Evolutionary conservation across 805 yeast genomes (phyloP), one percentile per base, ranked within the genome.

Genomic region (Scheffersomyces coipomensis): DNA sequence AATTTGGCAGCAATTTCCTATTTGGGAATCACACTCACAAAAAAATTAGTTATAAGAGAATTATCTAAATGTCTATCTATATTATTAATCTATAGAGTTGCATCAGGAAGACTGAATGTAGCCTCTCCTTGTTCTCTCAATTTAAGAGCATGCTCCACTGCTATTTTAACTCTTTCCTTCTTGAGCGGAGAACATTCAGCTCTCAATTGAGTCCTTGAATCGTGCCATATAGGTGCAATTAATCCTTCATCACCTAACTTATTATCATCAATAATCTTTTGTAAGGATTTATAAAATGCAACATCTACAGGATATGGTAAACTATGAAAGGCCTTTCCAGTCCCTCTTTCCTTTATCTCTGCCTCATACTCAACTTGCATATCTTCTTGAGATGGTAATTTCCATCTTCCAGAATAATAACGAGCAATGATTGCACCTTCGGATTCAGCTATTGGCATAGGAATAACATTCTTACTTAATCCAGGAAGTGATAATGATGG

Each of bases 271-370:
- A 53, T 44, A 16, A 42, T 26, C 8, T 40, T 19, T 26, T 45
- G 47, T 35, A 77, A 57, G 36, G 64, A 62, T 46, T 74, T 73
- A 49, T 78, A 73, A 54, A 81, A 85, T 19, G 75, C 75, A 1
- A 75, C 79, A 48, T 85, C 93, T 33, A 61, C 61, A 9, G 87
- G 86, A 47, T 58, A 70, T 12, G 62, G 64, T 55, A 83, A 53
- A 41, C 71, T 75, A 51, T 64, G 69, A 48, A 58, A 55, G 2
- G 39, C 22, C 25, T 44, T 48, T 8, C 48, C 51, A 13, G 29
- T 23, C 1, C 68, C 69, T 36, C 54, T 54, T 17, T 27, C 45
- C 5, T 34, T 47, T 5, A 54, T 33, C 39, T 73, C 68, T 18
- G 45, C 43, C 9, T 44, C 41, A 40, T 68, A 71, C 42, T 50